These are phyloP conservation scores for Populus hybrid DNA, from an alignment of 441 rosid species.

Conservation along the genomic window DNA sequence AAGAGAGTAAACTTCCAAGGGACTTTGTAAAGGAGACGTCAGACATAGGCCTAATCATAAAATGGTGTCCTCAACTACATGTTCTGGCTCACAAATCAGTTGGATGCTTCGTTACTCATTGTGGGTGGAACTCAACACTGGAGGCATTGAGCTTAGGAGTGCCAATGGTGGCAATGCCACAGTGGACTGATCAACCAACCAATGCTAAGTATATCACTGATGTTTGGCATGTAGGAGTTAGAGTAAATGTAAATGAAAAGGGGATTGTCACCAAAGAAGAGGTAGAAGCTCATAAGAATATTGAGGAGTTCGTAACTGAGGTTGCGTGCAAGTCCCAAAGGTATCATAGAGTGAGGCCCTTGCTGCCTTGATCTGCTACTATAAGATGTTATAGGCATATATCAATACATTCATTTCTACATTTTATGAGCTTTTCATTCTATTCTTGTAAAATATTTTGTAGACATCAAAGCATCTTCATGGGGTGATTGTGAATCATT, in stretches of 20 bases:
- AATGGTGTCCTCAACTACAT: slow-evolving; percentile 19
- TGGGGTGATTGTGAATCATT: not conserved
- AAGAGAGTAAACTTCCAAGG: not conserved
- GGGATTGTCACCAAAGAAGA: slow-evolving; percentile 15
- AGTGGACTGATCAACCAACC: slow-evolving; percentile 18
- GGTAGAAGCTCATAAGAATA: slow-evolving; percentile 14
- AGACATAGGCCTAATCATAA: slow-evolving; percentile 8
- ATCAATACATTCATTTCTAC: not conserved
- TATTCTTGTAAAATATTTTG: not conserved
- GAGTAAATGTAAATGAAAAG: slow-evolving; percentile 13
- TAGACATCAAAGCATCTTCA: not conserved
- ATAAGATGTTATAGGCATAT: not conserved
- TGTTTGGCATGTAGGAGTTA: slow-evolving; percentile 19
- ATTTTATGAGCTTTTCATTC: not conserved
- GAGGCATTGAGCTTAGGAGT: slow-evolving; percentile 19
- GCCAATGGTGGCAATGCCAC: slow-evolving; percentile 25
- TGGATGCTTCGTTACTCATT: slow-evolving; percentile 24
- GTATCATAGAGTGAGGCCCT: not conserved
- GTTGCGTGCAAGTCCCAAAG: not conserved
- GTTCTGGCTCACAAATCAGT: slow-evolving; percentile 15
- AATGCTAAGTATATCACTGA: slow-evolving; percentile 19
- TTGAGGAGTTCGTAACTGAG: slow-evolving; percentile 1
- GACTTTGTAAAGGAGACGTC: not conserved
- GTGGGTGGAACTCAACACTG: slow-evolving; percentile 27
- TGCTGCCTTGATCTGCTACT: not conserved